Percentiles rank a stretch among this genome's conserved stretches.
Evolutionary conservation across 164 flowering plant species (phyloP).

Genomic region (Euptelea pleiosperma): DNA sequence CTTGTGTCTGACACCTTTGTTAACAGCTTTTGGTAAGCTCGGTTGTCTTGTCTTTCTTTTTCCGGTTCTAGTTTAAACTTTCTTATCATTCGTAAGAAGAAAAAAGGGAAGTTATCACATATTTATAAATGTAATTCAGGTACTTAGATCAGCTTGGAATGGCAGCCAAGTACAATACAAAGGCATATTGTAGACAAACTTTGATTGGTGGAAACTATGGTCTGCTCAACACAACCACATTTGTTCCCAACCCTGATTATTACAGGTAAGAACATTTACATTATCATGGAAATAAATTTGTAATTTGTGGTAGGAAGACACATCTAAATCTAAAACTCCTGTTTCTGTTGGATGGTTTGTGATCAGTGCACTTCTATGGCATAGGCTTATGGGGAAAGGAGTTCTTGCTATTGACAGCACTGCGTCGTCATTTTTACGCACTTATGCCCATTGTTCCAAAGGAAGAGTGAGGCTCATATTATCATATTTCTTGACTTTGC

Average conservation of each 20-base stretch:
- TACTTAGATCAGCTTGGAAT: constrained; percentile 94
- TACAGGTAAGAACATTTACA: constrained; percentile 50
- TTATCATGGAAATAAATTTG: background rate
- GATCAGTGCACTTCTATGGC: constrained; percentile 87
- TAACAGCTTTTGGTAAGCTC: constrained; percentile 69
- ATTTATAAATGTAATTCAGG: constrained; percentile 34
- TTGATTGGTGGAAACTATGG: constrained; percentile 89
- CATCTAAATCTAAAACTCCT: background rate
- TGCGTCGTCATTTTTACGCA: constrained; percentile 57
- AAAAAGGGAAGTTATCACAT: background rate
- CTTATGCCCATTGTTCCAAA: constrained; percentile 89
- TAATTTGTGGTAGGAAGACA: background rate
- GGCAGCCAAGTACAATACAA: constrained; percentile 73
- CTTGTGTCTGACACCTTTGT: constrained; percentile 70
- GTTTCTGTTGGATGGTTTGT: constrained; percentile 10
- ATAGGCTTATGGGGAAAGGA: constrained; percentile 80
- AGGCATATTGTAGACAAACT: constrained; percentile 83
- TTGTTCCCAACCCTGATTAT: constrained; percentile 87
- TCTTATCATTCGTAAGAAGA: background rate
- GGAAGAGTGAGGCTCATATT: constrained; percentile 49
- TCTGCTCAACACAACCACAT: constrained; percentile 68
- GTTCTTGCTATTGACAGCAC: constrained; percentile 50
- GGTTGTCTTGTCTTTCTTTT: constrained; percentile 4
- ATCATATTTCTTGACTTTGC: background rate
- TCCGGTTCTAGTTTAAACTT: background rate